A percentile compares a stretch with the other conserved stretches of the same genome.
phyloP scores from a whole-genome alignment of 73 alveolate species.

The Uronychia setigera region DNA sequence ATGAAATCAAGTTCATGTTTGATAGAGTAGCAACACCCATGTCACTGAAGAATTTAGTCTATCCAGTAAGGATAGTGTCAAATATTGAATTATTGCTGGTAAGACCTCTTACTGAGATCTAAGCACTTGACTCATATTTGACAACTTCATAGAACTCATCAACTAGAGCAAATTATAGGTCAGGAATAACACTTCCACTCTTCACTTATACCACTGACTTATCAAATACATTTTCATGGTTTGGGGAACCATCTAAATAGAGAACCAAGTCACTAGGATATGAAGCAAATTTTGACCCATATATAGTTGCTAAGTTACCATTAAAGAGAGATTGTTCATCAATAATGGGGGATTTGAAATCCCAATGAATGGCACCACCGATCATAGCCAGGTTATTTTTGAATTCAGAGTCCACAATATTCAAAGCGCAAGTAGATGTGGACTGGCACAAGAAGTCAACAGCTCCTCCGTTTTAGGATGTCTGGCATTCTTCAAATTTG shows the following conservation, averaged over 20 bases:
- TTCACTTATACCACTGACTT: neutral
- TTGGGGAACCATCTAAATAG: neutral
- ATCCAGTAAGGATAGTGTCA: constrained; percentile 2
- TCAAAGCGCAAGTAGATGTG: neutral
- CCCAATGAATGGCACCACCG: constrained; percentile 9
- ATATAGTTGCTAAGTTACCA: neutral
- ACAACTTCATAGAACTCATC: neutral
- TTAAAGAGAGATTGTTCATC: neutral
- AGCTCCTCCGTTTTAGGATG: neutral
- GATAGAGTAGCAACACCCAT: neutral
- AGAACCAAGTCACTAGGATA: neutral
- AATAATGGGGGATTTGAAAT: neutral
- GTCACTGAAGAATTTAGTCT: neutral
- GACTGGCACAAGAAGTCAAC: neutral
- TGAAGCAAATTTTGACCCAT: neutral
- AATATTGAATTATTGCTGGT: neutral
- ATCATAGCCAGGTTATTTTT: neutral
- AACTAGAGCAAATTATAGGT: neutral
- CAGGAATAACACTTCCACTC: constrained; percentile 14
- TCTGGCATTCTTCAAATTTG: neutral
- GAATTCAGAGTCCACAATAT: neutral
- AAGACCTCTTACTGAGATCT: neutral
- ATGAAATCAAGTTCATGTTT: neutral
- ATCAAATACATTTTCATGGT: neutral
- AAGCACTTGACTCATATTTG: neutral